Conservation (phyloP, 371 early-diverging fungal genomes). For the Syncephalis plumigaleata region DNA sequence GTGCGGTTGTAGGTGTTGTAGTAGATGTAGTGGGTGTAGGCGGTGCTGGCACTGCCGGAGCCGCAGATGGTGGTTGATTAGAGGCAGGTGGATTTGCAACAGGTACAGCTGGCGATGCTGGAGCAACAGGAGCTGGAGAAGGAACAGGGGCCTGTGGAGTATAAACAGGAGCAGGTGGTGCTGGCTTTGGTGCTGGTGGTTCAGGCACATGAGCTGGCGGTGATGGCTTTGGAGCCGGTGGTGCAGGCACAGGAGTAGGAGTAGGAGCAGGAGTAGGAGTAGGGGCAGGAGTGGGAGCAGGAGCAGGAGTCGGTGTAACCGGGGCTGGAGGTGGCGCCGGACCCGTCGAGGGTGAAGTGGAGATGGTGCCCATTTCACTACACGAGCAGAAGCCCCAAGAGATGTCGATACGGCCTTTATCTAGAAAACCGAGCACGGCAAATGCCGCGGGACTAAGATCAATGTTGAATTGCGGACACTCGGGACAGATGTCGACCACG, state of each 20-base stretch:
- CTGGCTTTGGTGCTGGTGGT: too few relatives aligned
- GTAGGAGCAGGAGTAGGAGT: not conserved
- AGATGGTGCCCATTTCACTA: too few relatives aligned
- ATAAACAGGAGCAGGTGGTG: too few relatives aligned
- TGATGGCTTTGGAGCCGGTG: not conserved
- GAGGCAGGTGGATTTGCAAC: too few relatives aligned
- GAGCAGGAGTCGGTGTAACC: not conserved
- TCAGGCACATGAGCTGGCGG: not conserved
- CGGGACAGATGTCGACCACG: conserved; percentile 26
- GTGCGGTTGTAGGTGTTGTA: too few relatives aligned
- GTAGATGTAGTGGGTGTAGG: too few relatives aligned
- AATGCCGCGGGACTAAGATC: conserved; percentile 27
- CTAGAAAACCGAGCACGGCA: conserved; percentile 15
- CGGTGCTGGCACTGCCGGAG: too few relatives aligned
- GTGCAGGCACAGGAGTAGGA: not conserved
- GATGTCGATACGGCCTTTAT: conserved; percentile 17
- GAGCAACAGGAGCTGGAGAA: too few relatives aligned
- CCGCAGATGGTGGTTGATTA: too few relatives aligned
- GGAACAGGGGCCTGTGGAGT: too few relatives aligned
- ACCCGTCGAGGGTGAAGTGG: too few relatives aligned
- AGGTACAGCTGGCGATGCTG: too few relatives aligned
- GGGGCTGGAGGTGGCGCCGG: not conserved
- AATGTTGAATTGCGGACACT: conserved; percentile 16
- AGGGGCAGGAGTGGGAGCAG: not conserved
- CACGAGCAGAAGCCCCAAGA: conserved; percentile 13